Conservation (phyloP, 129 eudicot genomes). For the Lonicera japonica region DNA sequence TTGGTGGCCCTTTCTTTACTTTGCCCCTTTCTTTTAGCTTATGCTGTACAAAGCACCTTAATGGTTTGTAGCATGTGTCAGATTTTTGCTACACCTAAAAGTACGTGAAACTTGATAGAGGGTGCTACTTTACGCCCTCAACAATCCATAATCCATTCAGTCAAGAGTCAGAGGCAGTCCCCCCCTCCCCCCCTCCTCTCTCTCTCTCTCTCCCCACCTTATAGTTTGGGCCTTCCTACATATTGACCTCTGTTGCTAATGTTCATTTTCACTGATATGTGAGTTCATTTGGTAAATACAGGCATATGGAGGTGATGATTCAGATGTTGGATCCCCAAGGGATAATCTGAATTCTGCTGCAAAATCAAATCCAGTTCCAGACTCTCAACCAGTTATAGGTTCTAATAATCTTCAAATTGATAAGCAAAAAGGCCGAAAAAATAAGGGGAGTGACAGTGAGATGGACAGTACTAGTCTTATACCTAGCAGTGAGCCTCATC, state of each 20-base stretch:
- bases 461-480: conserved; percentile 28
- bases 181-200: no score
- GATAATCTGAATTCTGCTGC: conserved; percentile 24
- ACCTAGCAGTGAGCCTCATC: conserved; percentile 52
- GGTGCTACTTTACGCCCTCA: no score
- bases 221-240: no score
- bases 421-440: conserved; percentile 29
- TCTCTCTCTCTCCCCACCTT: no score
- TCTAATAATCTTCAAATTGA: conserved; percentile 27
- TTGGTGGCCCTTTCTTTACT: neutral
- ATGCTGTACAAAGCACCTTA: neutral
- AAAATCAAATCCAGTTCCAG: conserved; percentile 32
- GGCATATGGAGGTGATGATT: conserved; percentile 66
- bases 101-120: no score
- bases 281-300: conserved; percentile 19
- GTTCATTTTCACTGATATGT: neutral
- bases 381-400: conserved; percentile 28
- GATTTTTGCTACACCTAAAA: no score
- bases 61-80: neutral
- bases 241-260: no score
- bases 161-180: no score
- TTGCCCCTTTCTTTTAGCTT: neutral
- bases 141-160: no score
- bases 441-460: conserved; percentile 37
- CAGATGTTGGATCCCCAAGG: conserved; percentile 61